These are phyloP conservation scores for Xylaria telfairii DNA, from an alignment of 495 filamentous ascomycete species.

Conservation along the genomic window DNA sequence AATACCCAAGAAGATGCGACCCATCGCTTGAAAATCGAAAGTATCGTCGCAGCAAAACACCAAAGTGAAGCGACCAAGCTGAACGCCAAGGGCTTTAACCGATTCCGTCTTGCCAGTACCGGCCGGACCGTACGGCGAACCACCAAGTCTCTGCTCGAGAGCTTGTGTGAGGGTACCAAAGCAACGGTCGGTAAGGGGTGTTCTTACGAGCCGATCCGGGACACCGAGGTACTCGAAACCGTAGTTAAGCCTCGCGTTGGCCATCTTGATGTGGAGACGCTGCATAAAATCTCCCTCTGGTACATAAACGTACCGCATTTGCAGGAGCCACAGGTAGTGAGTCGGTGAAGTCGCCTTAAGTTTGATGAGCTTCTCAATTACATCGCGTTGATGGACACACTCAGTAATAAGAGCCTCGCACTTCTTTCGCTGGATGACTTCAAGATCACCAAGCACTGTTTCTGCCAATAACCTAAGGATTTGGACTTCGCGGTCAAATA, in stretches of 20 bases:
- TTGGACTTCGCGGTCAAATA: slow-evolving; percentile 78
- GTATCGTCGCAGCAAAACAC: slow-evolving; percentile 99
- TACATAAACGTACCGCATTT: slow-evolving; percentile 94
- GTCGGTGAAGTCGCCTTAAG: slow-evolving; percentile 75
- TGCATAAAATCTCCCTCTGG: slow-evolving; percentile 80
- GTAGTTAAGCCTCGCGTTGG: slow-evolving; percentile 92
- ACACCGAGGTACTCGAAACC: slow-evolving; percentile 98
- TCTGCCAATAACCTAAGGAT: slow-evolving; percentile 82
- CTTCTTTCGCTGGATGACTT: slow-evolving; percentile 86
- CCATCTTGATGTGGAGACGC: slow-evolving; percentile 92
- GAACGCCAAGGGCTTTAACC: slow-evolving; percentile 94
- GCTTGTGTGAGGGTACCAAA: slow-evolving; percentile 98
- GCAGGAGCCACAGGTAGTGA: slow-evolving; percentile 93
- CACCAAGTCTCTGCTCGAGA: slow-evolving; percentile 90
- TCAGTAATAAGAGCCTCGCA: slow-evolving; percentile 99
- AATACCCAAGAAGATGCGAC: slow-evolving; percentile 97
- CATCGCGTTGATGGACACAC: slow-evolving; percentile 95
- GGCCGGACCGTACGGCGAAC: slow-evolving; percentile 95
- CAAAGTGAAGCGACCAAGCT: slow-evolving; percentile 95
- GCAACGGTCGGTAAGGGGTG: slow-evolving; percentile 94
- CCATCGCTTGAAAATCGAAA: slow-evolving; percentile 99
- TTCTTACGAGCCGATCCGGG: slow-evolving; percentile 92
- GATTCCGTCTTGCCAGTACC: slow-evolving; percentile 99
- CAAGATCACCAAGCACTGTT: slow-evolving; percentile 89
- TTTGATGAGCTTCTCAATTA: slow-evolving; percentile 80